These are phyloP conservation scores for Backusella morwellensis DNA, from an alignment of 192 early-diverging fungal genomes.

Conservation along the genomic window DNA sequence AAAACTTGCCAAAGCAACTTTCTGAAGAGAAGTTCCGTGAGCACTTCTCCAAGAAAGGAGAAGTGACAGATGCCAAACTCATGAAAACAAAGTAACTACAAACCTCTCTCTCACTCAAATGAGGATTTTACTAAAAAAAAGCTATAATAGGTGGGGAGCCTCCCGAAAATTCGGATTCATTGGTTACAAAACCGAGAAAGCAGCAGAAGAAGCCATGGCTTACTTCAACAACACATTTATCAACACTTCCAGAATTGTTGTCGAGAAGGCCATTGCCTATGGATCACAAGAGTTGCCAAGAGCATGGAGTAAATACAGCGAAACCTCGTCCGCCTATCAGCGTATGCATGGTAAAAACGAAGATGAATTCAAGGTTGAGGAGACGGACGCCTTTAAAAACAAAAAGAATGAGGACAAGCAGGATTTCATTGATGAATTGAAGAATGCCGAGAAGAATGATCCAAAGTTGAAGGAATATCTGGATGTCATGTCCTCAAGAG, in stretches of 20 bases:
- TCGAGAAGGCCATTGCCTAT: slow-evolving; percentile 85
- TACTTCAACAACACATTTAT: slow-evolving; percentile 94
- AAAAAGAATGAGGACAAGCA: slow-evolving; percentile 48
- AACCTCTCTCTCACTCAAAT: neutral
- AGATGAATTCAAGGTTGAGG: slow-evolving; percentile 24
- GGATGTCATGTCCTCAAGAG: slow-evolving; percentile 85
- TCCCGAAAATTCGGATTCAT: slow-evolving; percentile 93
- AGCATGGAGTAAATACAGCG: slow-evolving; percentile 88
- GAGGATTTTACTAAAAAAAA: neutral
- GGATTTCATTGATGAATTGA: slow-evolving; percentile 44
- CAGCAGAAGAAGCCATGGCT: slow-evolving; percentile 73
- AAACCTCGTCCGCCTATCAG: slow-evolving; percentile 79
- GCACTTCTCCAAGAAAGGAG: slow-evolving; percentile 81
- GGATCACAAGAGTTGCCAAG: slow-evolving; percentile 81
- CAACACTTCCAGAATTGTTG: slow-evolving; percentile 84
- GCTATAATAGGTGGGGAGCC: slow-evolving; percentile 56
- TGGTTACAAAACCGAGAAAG: slow-evolving; percentile 86
- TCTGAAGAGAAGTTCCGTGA: slow-evolving; percentile 80
- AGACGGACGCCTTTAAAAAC: slow-evolving; percentile 36
- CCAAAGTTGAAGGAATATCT: slow-evolving; percentile 86
- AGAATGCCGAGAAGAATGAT: slow-evolving; percentile 66
- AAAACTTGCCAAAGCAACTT: slow-evolving; percentile 93
- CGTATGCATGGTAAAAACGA: slow-evolving; percentile 33
- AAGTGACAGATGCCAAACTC: slow-evolving; percentile 92
- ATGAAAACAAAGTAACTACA: slow-evolving; percentile 66